Percentiles rank a stretch among this genome's conserved stretches.
Evolutionary conservation across 805 yeast genomes (phyloP).

Genomic region (Yamadazyma paraphyllophila): DNA sequence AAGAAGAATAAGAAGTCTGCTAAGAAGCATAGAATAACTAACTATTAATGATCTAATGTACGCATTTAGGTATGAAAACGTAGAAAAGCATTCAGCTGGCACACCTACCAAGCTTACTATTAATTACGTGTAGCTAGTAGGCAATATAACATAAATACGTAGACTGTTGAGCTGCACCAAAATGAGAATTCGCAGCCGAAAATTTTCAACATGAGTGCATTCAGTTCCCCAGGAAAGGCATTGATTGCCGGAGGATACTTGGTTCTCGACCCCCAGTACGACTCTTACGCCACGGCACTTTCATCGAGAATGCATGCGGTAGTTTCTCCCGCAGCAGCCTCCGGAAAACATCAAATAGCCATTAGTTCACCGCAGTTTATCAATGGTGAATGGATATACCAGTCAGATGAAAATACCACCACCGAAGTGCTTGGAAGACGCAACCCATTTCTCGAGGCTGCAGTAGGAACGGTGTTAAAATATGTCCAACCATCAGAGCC

Average conservation of each 20-base stretch:
- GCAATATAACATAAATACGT: background rate
- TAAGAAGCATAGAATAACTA: constrained; percentile 40
- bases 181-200: constrained; percentile 1
- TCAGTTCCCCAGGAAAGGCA: constrained; percentile 96
- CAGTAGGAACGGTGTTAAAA: constrained; percentile 52
- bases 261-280: constrained; percentile 74
- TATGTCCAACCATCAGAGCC: constrained; percentile 43
- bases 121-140: background rate
- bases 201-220: constrained; percentile 37
- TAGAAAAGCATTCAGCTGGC: no score
- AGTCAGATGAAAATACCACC: constrained; percentile 16
- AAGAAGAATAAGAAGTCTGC: constrained; percentile 74
- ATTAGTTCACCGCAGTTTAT: constrained; percentile 78
- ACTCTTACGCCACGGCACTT: constrained; percentile 80
- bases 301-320: constrained; percentile 88
- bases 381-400: constrained; percentile 67
- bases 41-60: constrained; percentile 9
- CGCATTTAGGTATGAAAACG: background rate
- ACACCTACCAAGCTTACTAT: background rate
- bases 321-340: constrained; percentile 19
- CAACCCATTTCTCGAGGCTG: constrained; percentile 77
- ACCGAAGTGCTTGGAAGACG: constrained; percentile 29
- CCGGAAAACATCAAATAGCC: constrained; percentile 27
- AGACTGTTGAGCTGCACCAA: background rate
- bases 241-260: constrained; percentile 92